Evolutionary conservation across 192 early-diverging fungal species (phyloP).

Genomic region (Entomortierella parvispora): DNA sequence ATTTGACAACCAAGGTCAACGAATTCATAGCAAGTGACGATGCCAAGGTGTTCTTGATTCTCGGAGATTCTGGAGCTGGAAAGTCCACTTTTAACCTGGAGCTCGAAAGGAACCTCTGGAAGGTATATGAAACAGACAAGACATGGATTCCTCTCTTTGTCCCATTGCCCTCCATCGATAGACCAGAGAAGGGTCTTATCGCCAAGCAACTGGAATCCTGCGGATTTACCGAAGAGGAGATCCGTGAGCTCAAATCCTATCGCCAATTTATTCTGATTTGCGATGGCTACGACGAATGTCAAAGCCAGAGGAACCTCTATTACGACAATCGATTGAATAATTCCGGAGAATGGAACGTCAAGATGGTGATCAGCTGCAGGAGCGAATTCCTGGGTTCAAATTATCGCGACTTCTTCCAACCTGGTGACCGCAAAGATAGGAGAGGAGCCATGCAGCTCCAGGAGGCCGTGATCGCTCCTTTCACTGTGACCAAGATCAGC

Average conservation of each 20-base stretch:
- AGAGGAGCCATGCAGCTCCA: background rate
- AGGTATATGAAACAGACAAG: background rate
- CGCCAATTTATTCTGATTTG: too few species aligned
- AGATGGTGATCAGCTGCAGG: too few species aligned
- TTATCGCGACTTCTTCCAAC: too few species aligned
- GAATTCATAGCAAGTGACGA: background rate
- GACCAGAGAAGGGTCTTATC: background rate
- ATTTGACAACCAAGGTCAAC: background rate
- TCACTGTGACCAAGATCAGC: background rate
- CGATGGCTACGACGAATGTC: too few species aligned
- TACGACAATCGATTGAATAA: too few species aligned
- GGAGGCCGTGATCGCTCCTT: background rate
- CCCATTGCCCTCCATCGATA: background rate
- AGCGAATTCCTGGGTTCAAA: too few species aligned
- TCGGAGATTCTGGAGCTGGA: constrained; percentile 6
- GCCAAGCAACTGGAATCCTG: background rate
- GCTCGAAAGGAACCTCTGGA: background rate
- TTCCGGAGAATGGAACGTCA: too few species aligned
- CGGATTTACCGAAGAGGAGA: too few species aligned
- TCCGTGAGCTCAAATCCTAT: too few species aligned
- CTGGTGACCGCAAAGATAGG: too few species aligned
- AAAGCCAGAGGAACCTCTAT: too few species aligned
- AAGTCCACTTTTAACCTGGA: constrained; percentile 3
- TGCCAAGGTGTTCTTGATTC: background rate
- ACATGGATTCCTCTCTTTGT: background rate